Evolutionary conservation across 305 asterid species (phyloP), one percentile per base, ranked within the genome.

Genomic region (Fraxinus sp.): DNA sequence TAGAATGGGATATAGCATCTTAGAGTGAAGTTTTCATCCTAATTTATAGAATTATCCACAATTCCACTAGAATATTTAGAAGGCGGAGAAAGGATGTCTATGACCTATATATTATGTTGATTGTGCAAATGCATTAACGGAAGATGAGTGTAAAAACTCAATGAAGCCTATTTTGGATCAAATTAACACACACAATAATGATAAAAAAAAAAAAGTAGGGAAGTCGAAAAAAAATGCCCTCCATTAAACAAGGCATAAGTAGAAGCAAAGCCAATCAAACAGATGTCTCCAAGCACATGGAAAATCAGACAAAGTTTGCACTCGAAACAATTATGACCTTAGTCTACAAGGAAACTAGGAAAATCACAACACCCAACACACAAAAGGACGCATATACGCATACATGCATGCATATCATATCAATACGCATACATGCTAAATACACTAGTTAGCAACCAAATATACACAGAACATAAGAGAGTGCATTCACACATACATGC

Each of bases 21-120:
- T 74, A 70, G 8, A 76, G 32, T 41, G 55, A 32, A 36, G 74
- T 39, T 39, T 41, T 41, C 1, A 72, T 16, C 77, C 26, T n/a
- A 72, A 2, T 16, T 2, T 72, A 35, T 16, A 14, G 24, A 72
- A 72, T 33, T n/a, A 72, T 72, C 44, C 28, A 35, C 22, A 7
- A 72, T 7, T 32, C 16, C 71, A 62, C 41, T 68, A 76, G 59
- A 80, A 37, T 57, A 79, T 46, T 66, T 76, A 44, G 35, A 41
- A 79, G 24, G 55, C 18, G 16, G 41, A 70, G 62, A 46, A 80
- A 49, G 22, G 30, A 49, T 78, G 28, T 30, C 52, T n/a, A 37
- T 33, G 77, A 35, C 76, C 35, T 30, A 14, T 71, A 22, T n/a
- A 33, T 35, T 72, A 72, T 13, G 37, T 70, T 4, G 33, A 32